Conservation (phyloP, 164 flowering plant species). For the Aristolochia fimbriata region DNA sequence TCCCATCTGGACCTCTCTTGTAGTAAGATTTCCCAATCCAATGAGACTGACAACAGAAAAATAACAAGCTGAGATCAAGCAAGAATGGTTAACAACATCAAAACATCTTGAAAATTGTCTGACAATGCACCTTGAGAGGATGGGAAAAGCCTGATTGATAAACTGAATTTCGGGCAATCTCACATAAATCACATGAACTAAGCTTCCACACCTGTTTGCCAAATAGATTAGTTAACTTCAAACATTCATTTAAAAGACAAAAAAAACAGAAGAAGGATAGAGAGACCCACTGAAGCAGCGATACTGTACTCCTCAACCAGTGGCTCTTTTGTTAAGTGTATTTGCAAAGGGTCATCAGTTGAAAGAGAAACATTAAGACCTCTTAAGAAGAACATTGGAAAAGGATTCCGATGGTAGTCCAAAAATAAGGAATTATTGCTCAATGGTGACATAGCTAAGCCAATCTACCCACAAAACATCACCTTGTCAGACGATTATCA, state of each 20-base stretch:
- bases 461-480: constrained; percentile 46
- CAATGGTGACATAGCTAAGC: constrained; percentile 94
- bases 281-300: constrained; percentile 80
- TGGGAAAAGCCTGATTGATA: constrained; percentile 95
- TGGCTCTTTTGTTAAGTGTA: constrained; percentile 94
- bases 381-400: constrained; percentile 72
- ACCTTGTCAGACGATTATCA: neutral
- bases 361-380: constrained; percentile 98
- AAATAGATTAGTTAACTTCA: neutral
- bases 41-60: constrained; percentile 45
- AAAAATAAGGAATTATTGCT: constrained; percentile 93
- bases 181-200: constrained; percentile 90
- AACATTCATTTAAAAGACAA: neutral
- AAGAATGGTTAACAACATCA: neutral
- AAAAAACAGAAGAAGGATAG: neutral
- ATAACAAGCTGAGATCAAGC: neutral
- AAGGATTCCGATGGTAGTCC: constrained; percentile 88
- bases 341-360: constrained; percentile 95
- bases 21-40: constrained; percentile 91
- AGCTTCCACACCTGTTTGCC: constrained; percentile 82
- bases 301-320: constrained; percentile 97
- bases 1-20: constrained; percentile 89
- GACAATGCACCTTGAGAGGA: constrained; percentile 59
- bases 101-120: neutral
- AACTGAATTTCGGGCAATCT: constrained; percentile 94